A percentile compares a stretch with the other conserved stretches of the same genome.
Evolutionary conservation across 805 yeast genomes (phyloP).

Genomic region (Limtongozyma cylindracea): DNA sequence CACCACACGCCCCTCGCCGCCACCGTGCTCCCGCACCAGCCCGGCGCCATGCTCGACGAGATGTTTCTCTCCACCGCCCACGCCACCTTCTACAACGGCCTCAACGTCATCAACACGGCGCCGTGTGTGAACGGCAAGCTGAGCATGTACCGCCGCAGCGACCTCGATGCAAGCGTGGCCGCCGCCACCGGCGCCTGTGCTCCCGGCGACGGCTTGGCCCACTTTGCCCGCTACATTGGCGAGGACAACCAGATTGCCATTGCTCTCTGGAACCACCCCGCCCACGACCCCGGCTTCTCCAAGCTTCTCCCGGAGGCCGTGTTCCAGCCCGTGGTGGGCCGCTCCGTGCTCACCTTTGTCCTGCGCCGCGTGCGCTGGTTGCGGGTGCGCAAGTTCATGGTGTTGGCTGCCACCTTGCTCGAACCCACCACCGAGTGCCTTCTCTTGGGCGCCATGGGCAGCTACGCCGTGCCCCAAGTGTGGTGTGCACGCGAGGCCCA

Average conservation of each 20-base stretch:
- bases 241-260: constrained; percentile 88
- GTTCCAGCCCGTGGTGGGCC: constrained; percentile 37
- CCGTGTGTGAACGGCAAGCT: constrained; percentile 89
- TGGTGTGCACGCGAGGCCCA: constrained; percentile 6
- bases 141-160: constrained; percentile 46
- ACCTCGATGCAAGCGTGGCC: constrained; percentile 32
- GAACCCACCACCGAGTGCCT: constrained; percentile 76
- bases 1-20: constrained; percentile 64
- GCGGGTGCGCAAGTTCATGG: constrained; percentile 74
- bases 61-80: constrained; percentile 70
- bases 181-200: constrained; percentile 7
- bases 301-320: constrained; percentile 62
- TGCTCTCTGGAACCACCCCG: constrained; percentile 51
- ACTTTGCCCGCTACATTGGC: constrained; percentile 63
- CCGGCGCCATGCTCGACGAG: constrained; percentile 27
- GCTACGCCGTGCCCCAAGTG: constrained; percentile 25
- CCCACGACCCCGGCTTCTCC: constrained; percentile 40
- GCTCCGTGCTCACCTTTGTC: constrained; percentile 25
- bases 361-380: constrained; percentile 63
- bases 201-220: constrained; percentile 28
- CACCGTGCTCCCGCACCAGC: constrained; percentile 5
- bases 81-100: constrained; percentile 60
- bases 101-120: constrained; percentile 49
- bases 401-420: constrained; percentile 52
- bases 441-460: constrained; percentile 40